A percentile compares a stretch with the other conserved stretches of the same genome.
Conservation (phyloP, 176 grass and related monocot genomes). For the Miscanthus lutarioriparius region DNA sequence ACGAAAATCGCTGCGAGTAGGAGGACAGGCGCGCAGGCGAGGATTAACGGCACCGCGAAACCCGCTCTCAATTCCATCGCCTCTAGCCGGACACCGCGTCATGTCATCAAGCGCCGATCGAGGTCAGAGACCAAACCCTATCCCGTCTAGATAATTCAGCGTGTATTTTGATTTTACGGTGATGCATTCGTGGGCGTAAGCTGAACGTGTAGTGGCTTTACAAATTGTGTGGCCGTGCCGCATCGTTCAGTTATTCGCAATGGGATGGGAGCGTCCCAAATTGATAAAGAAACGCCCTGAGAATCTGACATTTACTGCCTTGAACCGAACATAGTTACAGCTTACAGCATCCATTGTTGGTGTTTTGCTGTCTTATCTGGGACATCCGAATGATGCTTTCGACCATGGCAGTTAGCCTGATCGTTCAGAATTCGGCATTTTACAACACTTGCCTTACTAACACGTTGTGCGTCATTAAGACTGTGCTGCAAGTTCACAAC, state of each 20-base stretch:
- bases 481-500: background rate
- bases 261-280: background rate
- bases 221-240: background rate
- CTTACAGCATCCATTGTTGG: background rate
- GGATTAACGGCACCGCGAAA: background rate
- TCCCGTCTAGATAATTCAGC: background rate
- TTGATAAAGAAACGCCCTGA: background rate
- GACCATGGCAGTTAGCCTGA: background rate
- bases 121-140: conserved; percentile 26
- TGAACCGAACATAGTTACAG: background rate
- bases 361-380: background rate
- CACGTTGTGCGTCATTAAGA: background rate
- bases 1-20: no score
- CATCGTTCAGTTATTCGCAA: background rate
- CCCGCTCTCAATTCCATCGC: background rate
- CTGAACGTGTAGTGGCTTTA: background rate
- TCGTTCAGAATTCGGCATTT: background rate
- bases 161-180: background rate
- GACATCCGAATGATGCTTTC: background rate
- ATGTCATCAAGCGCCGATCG: conserved; percentile 37
- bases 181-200: background rate
- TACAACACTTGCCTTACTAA: background rate
- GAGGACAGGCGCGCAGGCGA: background rate
- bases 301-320: background rate
- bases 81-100: conserved; percentile 31